A percentile compares a stretch with the other conserved stretches of the same genome.
Evolutionary conservation across 257 asterid genomes (phyloP).

Genomic region (Ballota nigra): DNA sequence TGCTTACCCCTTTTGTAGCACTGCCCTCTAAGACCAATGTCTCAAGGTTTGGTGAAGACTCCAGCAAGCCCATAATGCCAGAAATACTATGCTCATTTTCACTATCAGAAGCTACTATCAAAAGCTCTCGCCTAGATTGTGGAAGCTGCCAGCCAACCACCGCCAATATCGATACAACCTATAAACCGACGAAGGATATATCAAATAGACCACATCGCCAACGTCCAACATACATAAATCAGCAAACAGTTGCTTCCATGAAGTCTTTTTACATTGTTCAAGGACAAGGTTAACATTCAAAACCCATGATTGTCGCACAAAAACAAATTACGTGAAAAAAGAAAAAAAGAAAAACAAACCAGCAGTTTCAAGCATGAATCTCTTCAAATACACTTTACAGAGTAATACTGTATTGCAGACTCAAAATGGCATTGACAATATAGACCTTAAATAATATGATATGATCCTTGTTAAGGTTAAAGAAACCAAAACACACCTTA

Average conservation of each 20-base stretch:
- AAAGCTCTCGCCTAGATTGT: neutral
- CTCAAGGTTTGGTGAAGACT: conserved; percentile 22
- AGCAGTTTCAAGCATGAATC: neutral
- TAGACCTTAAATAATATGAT: neutral
- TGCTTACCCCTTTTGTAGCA: neutral
- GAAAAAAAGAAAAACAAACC: neutral
- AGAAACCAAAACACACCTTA: neutral
- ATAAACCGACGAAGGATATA: neutral
- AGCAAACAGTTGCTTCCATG: neutral
- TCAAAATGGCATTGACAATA: neutral
- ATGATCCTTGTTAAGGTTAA: neutral
- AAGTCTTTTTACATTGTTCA: neutral
- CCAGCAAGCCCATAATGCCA: conserved; percentile 14
- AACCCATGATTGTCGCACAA: neutral
- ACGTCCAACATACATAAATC: neutral
- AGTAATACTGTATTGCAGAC: neutral
- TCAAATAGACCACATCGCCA: neutral
- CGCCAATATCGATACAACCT: conserved; percentile 12
- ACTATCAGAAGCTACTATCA: neutral
- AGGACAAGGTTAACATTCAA: neutral
- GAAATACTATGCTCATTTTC: neutral
- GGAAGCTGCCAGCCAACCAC: conserved; percentile 13
- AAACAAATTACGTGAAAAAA: neutral
- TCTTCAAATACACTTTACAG: neutral
- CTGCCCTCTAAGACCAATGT: neutral